Evolutionary conservation across 306 rosid species (phyloP).

Genomic region (Nissolia schottii): DNA sequence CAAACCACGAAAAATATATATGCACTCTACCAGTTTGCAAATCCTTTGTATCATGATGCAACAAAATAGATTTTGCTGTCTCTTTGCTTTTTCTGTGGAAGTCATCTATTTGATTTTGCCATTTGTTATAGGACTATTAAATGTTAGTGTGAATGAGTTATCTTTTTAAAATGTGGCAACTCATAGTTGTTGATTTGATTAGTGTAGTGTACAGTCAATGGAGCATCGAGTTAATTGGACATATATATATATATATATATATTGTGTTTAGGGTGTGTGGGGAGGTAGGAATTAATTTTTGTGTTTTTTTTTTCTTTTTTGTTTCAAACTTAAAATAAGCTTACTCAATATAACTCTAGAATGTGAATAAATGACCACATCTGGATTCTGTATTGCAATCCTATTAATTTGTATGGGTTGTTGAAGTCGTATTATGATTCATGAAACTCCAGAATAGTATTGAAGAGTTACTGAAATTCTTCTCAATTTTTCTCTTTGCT

Average conservation of each 20-base stretch:
- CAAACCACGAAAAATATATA: too few species aligned
- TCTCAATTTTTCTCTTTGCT: conserved; percentile 14
- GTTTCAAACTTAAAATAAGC: not conserved
- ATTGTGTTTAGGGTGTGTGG: too few species aligned
- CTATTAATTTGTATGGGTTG: conserved; percentile 5
- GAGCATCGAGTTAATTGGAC: not conserved
- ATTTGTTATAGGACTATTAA: not conserved
- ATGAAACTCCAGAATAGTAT: not conserved
- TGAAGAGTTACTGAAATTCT: conserved; percentile 19
- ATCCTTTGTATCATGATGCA: too few species aligned
- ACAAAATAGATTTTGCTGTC: not conserved
- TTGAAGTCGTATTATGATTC: not conserved
- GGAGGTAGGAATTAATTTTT: too few species aligned
- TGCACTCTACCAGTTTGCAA: too few species aligned
- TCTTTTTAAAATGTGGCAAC: not conserved
- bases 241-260: too few species aligned
- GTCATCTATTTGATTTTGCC: not conserved
- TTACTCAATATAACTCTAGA: not conserved
- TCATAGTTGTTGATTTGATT: not conserved
- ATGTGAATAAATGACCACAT: not conserved
- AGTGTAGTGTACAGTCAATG: not conserved
- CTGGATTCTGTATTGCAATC: not conserved
- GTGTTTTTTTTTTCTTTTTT: not conserved
- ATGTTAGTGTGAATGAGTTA: not conserved
- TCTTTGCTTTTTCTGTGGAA: not conserved